These are phyloP conservation scores for Rhododendron williamsianum DNA, from an alignment of 148 eudicot species.

Conservation along the genomic window DNA sequence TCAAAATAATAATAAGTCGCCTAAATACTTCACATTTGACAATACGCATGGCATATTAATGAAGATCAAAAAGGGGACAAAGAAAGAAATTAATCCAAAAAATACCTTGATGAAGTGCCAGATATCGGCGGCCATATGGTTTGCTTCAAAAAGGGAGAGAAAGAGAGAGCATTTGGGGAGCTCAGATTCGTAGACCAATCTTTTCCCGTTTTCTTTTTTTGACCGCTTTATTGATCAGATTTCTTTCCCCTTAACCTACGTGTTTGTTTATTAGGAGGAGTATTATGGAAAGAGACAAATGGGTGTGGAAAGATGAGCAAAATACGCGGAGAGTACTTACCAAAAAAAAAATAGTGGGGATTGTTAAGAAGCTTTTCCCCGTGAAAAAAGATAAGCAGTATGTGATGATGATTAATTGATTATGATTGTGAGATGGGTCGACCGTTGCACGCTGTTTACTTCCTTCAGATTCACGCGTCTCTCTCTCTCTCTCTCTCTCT, in stretches of 20 bases:
- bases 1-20: neutral
- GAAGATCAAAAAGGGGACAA: neutral
- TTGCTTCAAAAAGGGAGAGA: conserved; percentile 5
- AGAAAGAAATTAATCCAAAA: neutral
- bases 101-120: conserved; percentile 33
- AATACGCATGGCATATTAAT: too few relatives aligned
- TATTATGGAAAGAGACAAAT: neutral
- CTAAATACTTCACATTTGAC: neutral
- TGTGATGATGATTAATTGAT: neutral
- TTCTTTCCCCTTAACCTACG: neutral
- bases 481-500: neutral
- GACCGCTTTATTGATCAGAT: conserved; percentile 20
- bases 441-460: neutral
- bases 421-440: neutral
- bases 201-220: conserved; percentile 16
- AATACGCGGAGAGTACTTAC: neutral
- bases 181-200: conserved; percentile 16
- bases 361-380: neutral
- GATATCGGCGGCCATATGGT: conserved; percentile 42
- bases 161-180: conserved; percentile 18
- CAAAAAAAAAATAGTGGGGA: neutral
- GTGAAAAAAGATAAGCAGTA: neutral
- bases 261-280: neutral
- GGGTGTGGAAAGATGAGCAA: neutral
- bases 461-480: neutral